Conservation (phyloP, 1,139 yeast species). For the Geotrichum citri-aurantii region DNA sequence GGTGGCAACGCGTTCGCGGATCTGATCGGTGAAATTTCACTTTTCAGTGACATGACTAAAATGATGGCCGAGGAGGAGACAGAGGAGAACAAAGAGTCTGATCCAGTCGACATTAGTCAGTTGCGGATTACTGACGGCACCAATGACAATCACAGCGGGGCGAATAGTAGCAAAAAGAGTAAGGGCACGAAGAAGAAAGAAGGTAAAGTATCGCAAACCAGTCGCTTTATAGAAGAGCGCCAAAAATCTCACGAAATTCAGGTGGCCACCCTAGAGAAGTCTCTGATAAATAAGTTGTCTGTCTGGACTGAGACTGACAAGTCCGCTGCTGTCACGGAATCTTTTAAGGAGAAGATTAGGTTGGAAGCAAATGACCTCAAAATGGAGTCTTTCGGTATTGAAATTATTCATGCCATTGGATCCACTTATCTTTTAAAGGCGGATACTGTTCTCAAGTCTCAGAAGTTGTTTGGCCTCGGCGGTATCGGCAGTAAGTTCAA, state of each 20-base stretch:
- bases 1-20: slow-evolving; percentile 90
- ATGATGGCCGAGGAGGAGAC: slow-evolving; percentile 66
- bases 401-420: slow-evolving; percentile 83
- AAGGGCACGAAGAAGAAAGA: slow-evolving; percentile 40
- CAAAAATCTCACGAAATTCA: slow-evolving; percentile 65
- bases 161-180: slow-evolving; percentile 35
- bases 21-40: slow-evolving; percentile 86
- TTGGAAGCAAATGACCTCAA: slow-evolving; percentile 83
- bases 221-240: slow-evolving; percentile 75
- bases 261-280: slow-evolving; percentile 56
- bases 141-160: slow-evolving; percentile 27
- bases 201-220: slow-evolving; percentile 56
- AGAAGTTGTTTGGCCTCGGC: slow-evolving; percentile 71
- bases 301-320: slow-evolving; percentile 81
- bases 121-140: background rate
- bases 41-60: slow-evolving; percentile 71
- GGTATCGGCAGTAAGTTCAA: slow-evolving; percentile 80
- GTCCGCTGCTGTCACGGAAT: slow-evolving; percentile 57
- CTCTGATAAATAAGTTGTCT: slow-evolving; percentile 59
- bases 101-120: background rate
- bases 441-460: slow-evolving; percentile 54
- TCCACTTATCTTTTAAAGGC: slow-evolving; percentile 66
- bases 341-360: slow-evolving; percentile 64
- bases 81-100: slow-evolving; percentile 64
- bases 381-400: slow-evolving; percentile 91